Evolutionary conservation across 768 basidiomycete species (phyloP).

Genomic region (Termitomyces heimii): DNA sequence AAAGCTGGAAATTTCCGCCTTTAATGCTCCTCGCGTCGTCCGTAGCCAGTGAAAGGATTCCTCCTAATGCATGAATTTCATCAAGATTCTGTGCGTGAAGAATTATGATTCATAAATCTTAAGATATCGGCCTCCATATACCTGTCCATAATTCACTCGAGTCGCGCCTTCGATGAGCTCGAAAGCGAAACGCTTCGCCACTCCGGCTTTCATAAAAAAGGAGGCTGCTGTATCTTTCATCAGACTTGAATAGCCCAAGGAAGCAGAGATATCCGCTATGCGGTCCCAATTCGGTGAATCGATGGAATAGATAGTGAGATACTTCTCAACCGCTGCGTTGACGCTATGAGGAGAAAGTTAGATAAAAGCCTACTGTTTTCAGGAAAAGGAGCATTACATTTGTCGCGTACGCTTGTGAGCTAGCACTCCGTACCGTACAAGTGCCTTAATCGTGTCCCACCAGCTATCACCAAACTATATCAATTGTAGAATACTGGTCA

Average conservation of each 20-base stretch:
- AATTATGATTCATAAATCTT: not conserved
- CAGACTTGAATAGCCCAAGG: slow-evolving; percentile 44
- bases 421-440: slow-evolving; percentile 73
- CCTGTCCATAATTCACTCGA: slow-evolving; percentile 82
- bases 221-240: slow-evolving; percentile 47
- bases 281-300: slow-evolving; percentile 57
- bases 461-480: slow-evolving; percentile 45
- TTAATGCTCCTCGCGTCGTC: slow-evolving; percentile 56
- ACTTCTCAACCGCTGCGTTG: slow-evolving; percentile 41
- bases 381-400: slow-evolving; percentile 29
- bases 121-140: slow-evolving; percentile 17
- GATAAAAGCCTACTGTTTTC: not conserved
- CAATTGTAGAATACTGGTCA: not conserved
- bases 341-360: slow-evolving; percentile 35
- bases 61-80: slow-evolving; percentile 73
- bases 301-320: slow-evolving; percentile 49
- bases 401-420: slow-evolving; percentile 52
- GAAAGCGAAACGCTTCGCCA: slow-evolving; percentile 51
- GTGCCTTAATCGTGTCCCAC: slow-evolving; percentile 68
- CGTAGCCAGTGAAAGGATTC: slow-evolving; percentile 66
- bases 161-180: slow-evolving; percentile 81
- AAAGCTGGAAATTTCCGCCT: slow-evolving; percentile 83
- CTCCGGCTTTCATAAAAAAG: slow-evolving; percentile 48
- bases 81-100: slow-evolving; percentile 45
- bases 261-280: slow-evolving; percentile 48